phyloP scores from a whole-genome alignment of 2,329 filamentous ascomycete species.

The Didymella keratinophila region DNA sequence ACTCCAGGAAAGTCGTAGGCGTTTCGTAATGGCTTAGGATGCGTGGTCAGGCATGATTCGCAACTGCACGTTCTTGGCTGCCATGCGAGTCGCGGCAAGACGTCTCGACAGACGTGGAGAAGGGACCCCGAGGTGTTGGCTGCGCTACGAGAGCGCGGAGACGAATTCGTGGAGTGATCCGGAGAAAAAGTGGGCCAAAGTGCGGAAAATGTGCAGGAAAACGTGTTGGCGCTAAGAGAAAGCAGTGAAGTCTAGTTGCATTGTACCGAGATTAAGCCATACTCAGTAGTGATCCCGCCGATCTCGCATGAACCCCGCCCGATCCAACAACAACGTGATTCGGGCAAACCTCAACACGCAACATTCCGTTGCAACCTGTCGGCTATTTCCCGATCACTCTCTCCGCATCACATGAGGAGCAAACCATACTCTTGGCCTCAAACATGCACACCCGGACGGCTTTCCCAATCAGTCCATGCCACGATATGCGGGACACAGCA shows the following conservation, averaged over 20 bases:
- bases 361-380: slow-evolving; percentile 13
- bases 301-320: slow-evolving; percentile 20
- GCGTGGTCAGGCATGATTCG: slow-evolving; percentile 21
- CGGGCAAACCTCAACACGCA: slow-evolving; percentile 15
- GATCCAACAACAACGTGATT: slow-evolving; percentile 9
- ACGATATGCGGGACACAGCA: slow-evolving; percentile 11
- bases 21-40: slow-evolving; percentile 7
- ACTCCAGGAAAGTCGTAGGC: slow-evolving; percentile 23
- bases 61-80: slow-evolving; percentile 4
- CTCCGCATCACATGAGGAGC: slow-evolving; percentile 19
- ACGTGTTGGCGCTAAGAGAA: slow-evolving; percentile 8
- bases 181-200: slow-evolving; percentile 24
- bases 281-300: slow-evolving; percentile 21
- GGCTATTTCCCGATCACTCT: slow-evolving; percentile 1
- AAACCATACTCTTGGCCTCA: slow-evolving; percentile 24
- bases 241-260: not conserved
- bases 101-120: slow-evolving; percentile 8
- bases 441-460: slow-evolving; percentile 26
- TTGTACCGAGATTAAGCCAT: slow-evolving; percentile 16
- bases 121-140: not conserved
- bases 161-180: slow-evolving; percentile 30
- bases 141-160: slow-evolving; percentile 21
- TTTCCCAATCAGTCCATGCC: slow-evolving; percentile 30
- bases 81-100: slow-evolving; percentile 9
- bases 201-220: slow-evolving; percentile 18